Conservation (phyloP, 192 early-diverging fungal genomes). For the Coemansia sp. region DNA sequence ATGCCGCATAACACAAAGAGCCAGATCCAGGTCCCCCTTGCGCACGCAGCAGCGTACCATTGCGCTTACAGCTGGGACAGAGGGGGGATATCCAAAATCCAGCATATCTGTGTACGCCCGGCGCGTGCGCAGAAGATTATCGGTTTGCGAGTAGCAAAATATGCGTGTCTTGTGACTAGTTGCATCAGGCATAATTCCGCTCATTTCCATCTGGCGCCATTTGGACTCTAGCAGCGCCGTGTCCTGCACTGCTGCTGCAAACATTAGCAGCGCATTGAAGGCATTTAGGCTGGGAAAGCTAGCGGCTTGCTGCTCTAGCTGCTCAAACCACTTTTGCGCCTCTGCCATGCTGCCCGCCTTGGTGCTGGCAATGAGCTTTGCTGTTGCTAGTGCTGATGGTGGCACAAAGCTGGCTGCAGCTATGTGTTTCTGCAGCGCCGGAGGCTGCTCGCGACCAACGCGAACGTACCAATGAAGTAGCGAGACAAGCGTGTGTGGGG, state of each 20-base stretch:
- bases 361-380: conserved; percentile 14
- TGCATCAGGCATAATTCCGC: conserved; percentile 20
- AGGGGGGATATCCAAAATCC: conserved; percentile 23
- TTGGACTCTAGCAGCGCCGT: conserved; percentile 11
- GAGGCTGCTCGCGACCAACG: background rate
- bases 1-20: conserved; percentile 23
- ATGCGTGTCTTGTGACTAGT: conserved; percentile 22
- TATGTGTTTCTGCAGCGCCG: conserved; percentile 2
- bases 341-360: conserved; percentile 8
- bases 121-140: conserved; percentile 30
- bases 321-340: conserved; percentile 11
- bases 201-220: conserved; percentile 35
- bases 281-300: conserved; percentile 19
- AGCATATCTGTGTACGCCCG: conserved; percentile 41
- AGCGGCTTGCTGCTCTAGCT: conserved; percentile 18
- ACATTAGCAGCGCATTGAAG: conserved; percentile 26
- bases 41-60: conserved; percentile 38
- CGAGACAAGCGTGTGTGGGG: conserved; percentile 17
- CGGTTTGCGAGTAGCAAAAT: conserved; percentile 10
- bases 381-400: conserved; percentile 8
- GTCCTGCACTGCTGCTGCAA: conserved; percentile 11
- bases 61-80: conserved; percentile 6
- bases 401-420: conserved; percentile 9
- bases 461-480: conserved; percentile 14
- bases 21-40: conserved; percentile 10